Evolutionary conservation across 352 stramenopile genomes (phyloP), one percentile per base, ranked within the genome.

Genomic region (Plasmopara halstedii): DNA sequence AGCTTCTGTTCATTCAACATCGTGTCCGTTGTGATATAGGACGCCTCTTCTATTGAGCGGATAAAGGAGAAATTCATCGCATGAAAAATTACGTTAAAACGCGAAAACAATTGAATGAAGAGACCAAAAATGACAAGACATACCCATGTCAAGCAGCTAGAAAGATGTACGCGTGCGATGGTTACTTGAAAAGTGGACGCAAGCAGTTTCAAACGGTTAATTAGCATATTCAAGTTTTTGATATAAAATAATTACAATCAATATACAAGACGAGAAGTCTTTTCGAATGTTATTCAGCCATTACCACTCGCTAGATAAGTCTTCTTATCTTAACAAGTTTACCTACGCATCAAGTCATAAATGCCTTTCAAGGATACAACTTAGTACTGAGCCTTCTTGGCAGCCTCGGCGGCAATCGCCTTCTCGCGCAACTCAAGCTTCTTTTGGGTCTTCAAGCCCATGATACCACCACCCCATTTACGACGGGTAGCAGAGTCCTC

Each of bases 381-480:
- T 60, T 96, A 97, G 79, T 95, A 97, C 75, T 97, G 83, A 49
- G 91, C 78, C 81, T 99, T 99, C 91, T 99, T 99, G 57, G 95
- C 95, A 64, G 95, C 84, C 73, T 99, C 97, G n/a, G 81, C 85
- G 26, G 93, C 95, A 58, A 99, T 64, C 50, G 88, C 95, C 83
- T 98, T 98, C 57, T 95, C 94, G 52, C 96, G 90, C 73, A 99
- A 96, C 58, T 98, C 94, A 42, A 99, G 82, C 85, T 98, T 99
- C 71, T 96, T 96, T 78, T 99, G 95, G 47, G 97, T 99, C 95
- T 99, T 99, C 51, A 99, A 83, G 70, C 97, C 97, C 96, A 99
- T 99, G 72, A 99, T 98, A 68, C 96, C 96, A 65, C 96, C 97
- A 67, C 96, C 96, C 96, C 96, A 99, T 78, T 99, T 99, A 55